Base-by-base conservation (phyloP, 192 early-diverging fungal species). In the Allomyces arbusculus region DNA sequence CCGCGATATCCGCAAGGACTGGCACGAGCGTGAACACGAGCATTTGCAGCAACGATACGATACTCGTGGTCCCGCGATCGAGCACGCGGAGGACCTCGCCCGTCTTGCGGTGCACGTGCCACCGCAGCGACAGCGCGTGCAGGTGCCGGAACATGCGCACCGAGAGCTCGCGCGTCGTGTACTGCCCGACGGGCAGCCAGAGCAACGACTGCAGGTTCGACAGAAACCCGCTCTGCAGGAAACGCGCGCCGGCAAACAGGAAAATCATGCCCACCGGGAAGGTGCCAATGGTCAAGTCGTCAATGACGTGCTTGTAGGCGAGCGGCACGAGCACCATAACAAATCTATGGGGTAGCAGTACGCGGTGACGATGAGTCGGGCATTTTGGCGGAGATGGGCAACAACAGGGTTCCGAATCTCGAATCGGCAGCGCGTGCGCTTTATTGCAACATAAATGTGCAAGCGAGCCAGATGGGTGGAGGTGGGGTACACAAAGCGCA, bases 111-210 rank as follows among this genome's bases (percentile, higher is more conserved):
- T 87, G 89, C 62, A 97, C 83, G 67, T 98, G 94, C 73, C 90
- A 99, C 23, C 86, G 82, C 22, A 97, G 78, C 9, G 91, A 91
- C 26, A 99, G 82, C 24, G 72, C 81, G 72, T 93, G 93, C 67
- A 95, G 72, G 69, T 99, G 95, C 44, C 81, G 77, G 62, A 99
- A 90, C 82, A 95, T 91, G 23, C 78, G 80, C 11, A 97, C 81
- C 16, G 91, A 90, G n/a, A 99, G 80, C 63, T 91, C 83, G 62
- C 91, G 84, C 19, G 90, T 94, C 14, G 91, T 95, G 72, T 86
- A 89, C 74, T 97, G 92, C 19, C 87, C 85, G 10, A 99, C 86
- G 3, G 93, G 94, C 62, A 96, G 87, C 95, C 95, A 99, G 4
- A 87, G 72, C 69, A 83, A 88, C 73, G 81, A 85, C 73, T 94